phyloP scores from a whole-genome alignment of 2,329 filamentous ascomycete genomes.

The Fusarium graminum region DNA sequence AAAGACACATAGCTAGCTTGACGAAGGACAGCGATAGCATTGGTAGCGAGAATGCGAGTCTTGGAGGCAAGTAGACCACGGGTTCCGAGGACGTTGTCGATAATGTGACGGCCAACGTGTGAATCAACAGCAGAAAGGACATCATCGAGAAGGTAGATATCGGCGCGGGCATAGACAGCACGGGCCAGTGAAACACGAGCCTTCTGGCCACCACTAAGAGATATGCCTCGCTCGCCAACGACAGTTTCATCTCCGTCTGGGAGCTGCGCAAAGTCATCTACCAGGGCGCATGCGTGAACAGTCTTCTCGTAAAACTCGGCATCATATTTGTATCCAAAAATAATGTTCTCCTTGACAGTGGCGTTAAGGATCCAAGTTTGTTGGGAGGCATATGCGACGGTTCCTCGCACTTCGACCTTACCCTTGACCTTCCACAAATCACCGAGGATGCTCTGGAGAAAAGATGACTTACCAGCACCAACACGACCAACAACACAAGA shows the following conservation, averaged over 20 bases:
- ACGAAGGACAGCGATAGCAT: slow-evolving; percentile 90
- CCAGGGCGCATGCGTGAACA: slow-evolving; percentile 87
- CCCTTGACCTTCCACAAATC: slow-evolving; percentile 93
- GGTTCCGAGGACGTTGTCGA: slow-evolving; percentile 90
- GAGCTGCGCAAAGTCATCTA: slow-evolving; percentile 90
- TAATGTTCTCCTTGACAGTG: slow-evolving; percentile 95
- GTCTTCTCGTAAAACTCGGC: slow-evolving; percentile 94
- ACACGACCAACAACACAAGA: slow-evolving; percentile 94
- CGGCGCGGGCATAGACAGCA: slow-evolving; percentile 96
- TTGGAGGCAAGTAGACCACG: slow-evolving; percentile 86
- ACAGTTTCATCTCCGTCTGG: slow-evolving; percentile 97
- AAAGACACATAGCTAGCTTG: slow-evolving; percentile 92
- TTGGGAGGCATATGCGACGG: slow-evolving; percentile 91
- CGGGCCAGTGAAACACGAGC: slow-evolving; percentile 91
- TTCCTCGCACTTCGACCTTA: slow-evolving; percentile 83
- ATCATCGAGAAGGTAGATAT: slow-evolving; percentile 95
- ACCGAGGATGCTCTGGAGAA: slow-evolving; percentile 88
- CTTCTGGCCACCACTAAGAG: slow-evolving; percentile 95
- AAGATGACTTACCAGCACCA: slow-evolving; percentile 94
- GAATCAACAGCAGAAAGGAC: slow-evolving; percentile 97
- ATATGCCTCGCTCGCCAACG: slow-evolving; percentile 96
- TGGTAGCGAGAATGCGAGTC: slow-evolving; percentile 93
- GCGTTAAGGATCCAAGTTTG: slow-evolving; percentile 98
- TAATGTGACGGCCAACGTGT: slow-evolving; percentile 94
- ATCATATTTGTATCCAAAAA: slow-evolving; percentile 96